Evolutionary conservation across 257 asterid species (phyloP), one percentile per base, ranked within the genome.

Genomic region (Ophiorrhiza pumila): DNA sequence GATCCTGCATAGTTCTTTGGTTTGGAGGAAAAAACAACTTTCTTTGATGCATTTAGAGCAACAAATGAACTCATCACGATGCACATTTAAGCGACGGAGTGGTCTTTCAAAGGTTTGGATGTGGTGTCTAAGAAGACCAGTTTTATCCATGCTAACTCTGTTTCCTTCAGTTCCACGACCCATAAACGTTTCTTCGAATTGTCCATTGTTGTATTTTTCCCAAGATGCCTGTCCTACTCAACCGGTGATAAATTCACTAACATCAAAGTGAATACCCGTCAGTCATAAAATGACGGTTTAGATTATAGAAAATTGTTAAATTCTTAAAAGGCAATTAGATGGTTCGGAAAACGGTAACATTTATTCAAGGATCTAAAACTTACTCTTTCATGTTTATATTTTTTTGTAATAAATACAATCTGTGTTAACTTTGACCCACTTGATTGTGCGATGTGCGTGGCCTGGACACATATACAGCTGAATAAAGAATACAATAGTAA

Each of bases 41-140:
- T 76, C 69, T 57, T 85, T 87, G 20, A 42, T 57, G 37, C 84
- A 85, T 5, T 4, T 72, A 15, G 77, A 76, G 57, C 88, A 85
- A 18, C 49, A 23, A 2, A 77, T 18, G n/a, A 82, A 88, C 53
- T 88, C 89, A 45, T 88, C 86, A 3, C 83, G 86, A 46, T 88
- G 90, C 17, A 69, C 57, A 9, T 49, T 73, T 71, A 72, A 77
- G 35, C 75, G 65, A 46, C 83, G 74, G 12, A 56, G 18, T 2
- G 86, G 80, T 65, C 88, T 68, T n/a, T 71, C 75, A 37, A 83
- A 85, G 55, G 46, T 74, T 3, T 74, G 72, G 2, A 43, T 45
- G 69, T 74, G 80, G 20, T 87, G 71, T 42, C 83, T 81, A 50
- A 84, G 68, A 53, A 87, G 56, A 56, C 77, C 59, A 1, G 87